Evolutionary conservation across 2,329 filamentous ascomycete species (phyloP), one percentile per base, ranked within the genome.

Genomic region (Apiospora marii): DNA sequence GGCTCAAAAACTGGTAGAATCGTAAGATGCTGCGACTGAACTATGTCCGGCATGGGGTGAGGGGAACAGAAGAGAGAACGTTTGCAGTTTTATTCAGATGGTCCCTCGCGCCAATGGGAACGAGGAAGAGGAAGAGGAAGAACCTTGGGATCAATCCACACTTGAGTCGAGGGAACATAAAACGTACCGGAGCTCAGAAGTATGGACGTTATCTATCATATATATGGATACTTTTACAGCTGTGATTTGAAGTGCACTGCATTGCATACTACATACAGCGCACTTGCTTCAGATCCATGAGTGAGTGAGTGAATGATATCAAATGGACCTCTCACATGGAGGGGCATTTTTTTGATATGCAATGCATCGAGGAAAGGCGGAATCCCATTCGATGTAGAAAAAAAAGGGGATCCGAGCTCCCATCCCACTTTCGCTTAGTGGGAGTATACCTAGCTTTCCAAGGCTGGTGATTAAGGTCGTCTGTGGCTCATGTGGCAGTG

Each of bases 1-100:
- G 53, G 53, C 53, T 61, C 53, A 61, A 34, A 61, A 61, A 64
- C 58, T 41, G 37, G 58, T 41, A 41, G 34, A 64, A 64, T 41
- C 58, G 58, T 41, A 64, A 64, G 58, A 64, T 64, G 58, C 53
- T 34, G 53, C 30, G 16, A 61, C 53, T 61, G 53, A 34, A 37
- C 53, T 30, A 61, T 37, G 27, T 22, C 8, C n/a, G 34, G 22
- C n/a, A 14, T n/a, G 27, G 41, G 34, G 58, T n/a, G 58, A 22
- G 58, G 58, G 19, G 37, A 1, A 41, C 7, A 41, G 37, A 41
- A 41, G 30, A 64, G 34, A 41, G 58, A 41, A n/a, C 13, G 22
- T 64, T 41, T n/a, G 41, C 34, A 41, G 58, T 41, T 64, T 14
- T 4, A 41, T 37, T 41, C 30, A 22, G n/a, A 22, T 8, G 3